Evolutionary conservation across 345 rosid species (phyloP), one percentile per base, ranked within the genome.

Genomic region (Gossypium sturtianum): DNA sequence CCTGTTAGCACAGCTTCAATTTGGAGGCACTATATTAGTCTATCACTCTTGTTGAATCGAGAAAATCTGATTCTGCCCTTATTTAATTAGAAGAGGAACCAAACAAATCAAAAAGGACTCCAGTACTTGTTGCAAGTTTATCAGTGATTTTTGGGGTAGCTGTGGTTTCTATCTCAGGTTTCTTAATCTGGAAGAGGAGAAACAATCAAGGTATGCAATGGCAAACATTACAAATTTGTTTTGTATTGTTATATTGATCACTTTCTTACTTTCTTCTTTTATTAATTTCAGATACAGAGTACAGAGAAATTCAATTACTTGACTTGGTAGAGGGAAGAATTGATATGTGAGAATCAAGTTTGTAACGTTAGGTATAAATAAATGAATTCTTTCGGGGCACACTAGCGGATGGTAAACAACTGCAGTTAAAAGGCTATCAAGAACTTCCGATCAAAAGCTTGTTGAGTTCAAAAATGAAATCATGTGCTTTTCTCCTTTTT

Each of bases 371-470:
- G 48, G 1, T 3, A 2, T 58, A 20, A 58, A 22, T 9, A 13
- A 58, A 22, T 22, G 34, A 22, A 58, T 23, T 11, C 12, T 63
- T 63, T 16, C 34, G 52, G 76, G 76, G 71, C 4, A 63, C 51
- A 12, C 9, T 63, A 0, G 4, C 70, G 2, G 22, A 74, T 38
- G 76, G 76, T 10, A 63, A 63, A 12, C 34, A 64, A 51, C 22
- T 27, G 77, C 71, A 3, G 61, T 74, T 16, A 74, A 74, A 45
- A 74, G 76, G 34, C 71, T 74, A 0, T 75, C 82, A 1, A 60
- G 49, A 70, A 34, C 79, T 38, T 79, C 79, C 1, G 65, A 59
- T 6, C 79, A 75, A 76, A 76, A 79, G 16, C 25, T 72, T 15
- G 34, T 58, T 7, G 63, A 59, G 38, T 25, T 59, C 41, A 59